Conservation (phyloP, 1,139 yeast genomes). For the Candida neerlandica region DNA sequence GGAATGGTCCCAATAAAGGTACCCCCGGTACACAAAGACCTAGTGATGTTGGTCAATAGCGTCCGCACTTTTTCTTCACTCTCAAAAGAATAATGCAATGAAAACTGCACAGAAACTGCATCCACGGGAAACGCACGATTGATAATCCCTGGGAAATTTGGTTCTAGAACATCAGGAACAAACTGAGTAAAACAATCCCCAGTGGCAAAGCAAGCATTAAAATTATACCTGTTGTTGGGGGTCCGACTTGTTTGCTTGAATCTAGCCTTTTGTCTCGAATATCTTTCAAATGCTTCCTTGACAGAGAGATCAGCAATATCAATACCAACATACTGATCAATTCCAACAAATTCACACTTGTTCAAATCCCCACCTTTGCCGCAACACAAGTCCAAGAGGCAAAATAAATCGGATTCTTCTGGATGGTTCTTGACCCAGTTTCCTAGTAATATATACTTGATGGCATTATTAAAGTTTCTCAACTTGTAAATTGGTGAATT, state of each 20-base stretch:
- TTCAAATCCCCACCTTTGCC: conserved; percentile 98
- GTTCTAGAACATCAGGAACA: conserved; percentile 72
- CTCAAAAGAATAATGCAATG: conserved; percentile 93
- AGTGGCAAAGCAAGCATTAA: conserved; percentile 80
- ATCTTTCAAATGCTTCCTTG: conserved; percentile 80
- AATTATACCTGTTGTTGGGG: conserved; percentile 49
- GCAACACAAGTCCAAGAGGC: conserved; percentile 82
- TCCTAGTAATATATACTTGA: conserved; percentile 83
- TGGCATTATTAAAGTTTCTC: conserved; percentile 87
- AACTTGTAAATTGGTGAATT: conserved; percentile 84
- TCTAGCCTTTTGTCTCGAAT: conserved; percentile 46
- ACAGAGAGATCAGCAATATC: conserved; percentile 91
- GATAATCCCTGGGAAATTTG: conserved; percentile 50
- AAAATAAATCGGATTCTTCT: conserved; percentile 48
- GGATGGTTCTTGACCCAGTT: conserved; percentile 54
- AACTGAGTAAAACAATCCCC: conserved; percentile 86
- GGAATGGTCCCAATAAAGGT: conserved; percentile 92
- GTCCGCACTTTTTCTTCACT: conserved; percentile 77
- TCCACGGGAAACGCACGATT: conserved; percentile 82
- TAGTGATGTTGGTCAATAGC: conserved; percentile 72
- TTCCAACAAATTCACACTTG: conserved; percentile 78
- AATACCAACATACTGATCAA: conserved; percentile 81
- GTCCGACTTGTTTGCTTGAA: conserved; percentile 41
- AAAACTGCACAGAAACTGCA: conserved; percentile 85
- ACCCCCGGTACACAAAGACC: conserved; percentile 80